Evolutionary conservation across 2,329 filamentous ascomycete species (phyloP).

Genomic region (Venturiaceae sp.): DNA sequence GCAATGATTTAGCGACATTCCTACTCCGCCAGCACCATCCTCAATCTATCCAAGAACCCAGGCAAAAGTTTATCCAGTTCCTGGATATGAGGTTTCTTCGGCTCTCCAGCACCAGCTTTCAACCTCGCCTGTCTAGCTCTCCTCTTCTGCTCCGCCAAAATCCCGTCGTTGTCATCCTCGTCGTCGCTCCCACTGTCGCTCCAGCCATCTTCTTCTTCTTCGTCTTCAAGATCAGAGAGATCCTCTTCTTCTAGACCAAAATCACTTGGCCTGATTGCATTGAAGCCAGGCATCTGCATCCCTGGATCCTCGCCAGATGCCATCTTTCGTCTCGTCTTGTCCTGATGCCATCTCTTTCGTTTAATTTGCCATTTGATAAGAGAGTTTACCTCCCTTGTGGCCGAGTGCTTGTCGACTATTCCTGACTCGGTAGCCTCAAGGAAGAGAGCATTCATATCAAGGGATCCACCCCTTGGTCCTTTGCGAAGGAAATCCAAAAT

Average conservation of each 20-base stretch:
- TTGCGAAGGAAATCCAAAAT: slow-evolving; percentile 88
- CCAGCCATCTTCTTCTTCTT: slow-evolving; percentile 49
- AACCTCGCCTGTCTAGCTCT: slow-evolving; percentile 67
- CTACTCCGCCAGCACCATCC: slow-evolving; percentile 67
- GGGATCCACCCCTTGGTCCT: slow-evolving; percentile 65
- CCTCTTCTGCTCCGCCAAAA: slow-evolving; percentile 73
- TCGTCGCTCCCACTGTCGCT: slow-evolving; percentile 53
- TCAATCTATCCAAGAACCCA: slow-evolving; percentile 72
- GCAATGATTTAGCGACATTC: background rate
- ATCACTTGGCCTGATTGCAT: slow-evolving; percentile 65
- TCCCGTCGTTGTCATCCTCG: slow-evolving; percentile 68
- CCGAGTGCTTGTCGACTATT: slow-evolving; percentile 59
- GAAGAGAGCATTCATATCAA: slow-evolving; percentile 93
- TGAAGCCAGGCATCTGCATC: slow-evolving; percentile 38
- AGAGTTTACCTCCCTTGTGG: slow-evolving; percentile 70
- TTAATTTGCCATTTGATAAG: slow-evolving; percentile 92
- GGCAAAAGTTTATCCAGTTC: slow-evolving; percentile 75
- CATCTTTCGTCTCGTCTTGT: slow-evolving; percentile 99
- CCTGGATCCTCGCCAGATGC: slow-evolving; percentile 44
- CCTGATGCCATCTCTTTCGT: slow-evolving; percentile 94
- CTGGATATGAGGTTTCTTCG: slow-evolving; percentile 65
- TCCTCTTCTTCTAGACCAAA: slow-evolving; percentile 84
- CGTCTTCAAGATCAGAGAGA: slow-evolving; percentile 75
- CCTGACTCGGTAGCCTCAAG: slow-evolving; percentile 63
- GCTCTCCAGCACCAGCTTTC: slow-evolving; percentile 72